Percentiles rank a stretch among this genome's conserved stretches.
Evolutionary conservation across 441 rosid species (phyloP).

Genomic region (Mallotus repandus): DNA sequence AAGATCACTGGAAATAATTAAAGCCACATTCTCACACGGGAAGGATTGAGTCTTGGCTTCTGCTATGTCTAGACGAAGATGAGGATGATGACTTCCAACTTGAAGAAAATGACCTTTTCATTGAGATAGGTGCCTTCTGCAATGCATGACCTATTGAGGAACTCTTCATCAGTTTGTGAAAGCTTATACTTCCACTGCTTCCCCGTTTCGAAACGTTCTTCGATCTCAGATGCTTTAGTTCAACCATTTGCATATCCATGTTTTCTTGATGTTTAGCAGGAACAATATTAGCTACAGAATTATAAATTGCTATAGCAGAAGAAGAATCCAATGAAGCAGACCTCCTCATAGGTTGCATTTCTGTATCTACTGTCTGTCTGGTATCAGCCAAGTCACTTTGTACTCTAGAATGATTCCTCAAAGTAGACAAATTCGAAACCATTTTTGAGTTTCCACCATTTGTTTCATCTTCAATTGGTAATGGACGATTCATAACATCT

Average conservation of each 20-base stretch:
- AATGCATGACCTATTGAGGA: constrained; percentile 32
- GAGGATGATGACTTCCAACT: constrained; percentile 31
- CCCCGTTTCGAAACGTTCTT: constrained; percentile 24
- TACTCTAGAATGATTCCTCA: constrained; percentile 9
- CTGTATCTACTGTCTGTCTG: constrained; percentile 6
- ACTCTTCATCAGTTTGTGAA: constrained; percentile 32
- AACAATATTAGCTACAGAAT: constrained; percentile 14
- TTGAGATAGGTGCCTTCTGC: constrained; percentile 36
- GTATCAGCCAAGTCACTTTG: constrained; percentile 22
- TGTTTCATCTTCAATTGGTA: constrained; percentile 13
- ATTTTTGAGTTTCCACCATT: constrained; percentile 9
- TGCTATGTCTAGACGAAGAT: constrained; percentile 22
- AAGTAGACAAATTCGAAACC: background rate
- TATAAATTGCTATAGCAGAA: constrained; percentile 37
- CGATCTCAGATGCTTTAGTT: constrained; percentile 14
- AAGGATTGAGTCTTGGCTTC: constrained; percentile 33
- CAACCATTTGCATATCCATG: constrained; percentile 6
- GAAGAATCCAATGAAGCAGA: constrained; percentile 53
- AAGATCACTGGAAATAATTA: background rate
- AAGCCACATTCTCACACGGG: constrained; percentile 25
- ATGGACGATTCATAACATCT: background rate
- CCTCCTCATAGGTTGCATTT: constrained; percentile 36
- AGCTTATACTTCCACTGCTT: constrained; percentile 25
- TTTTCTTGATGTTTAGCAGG: constrained; percentile 18
- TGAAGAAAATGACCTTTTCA: constrained; percentile 45